These are phyloP conservation scores for Curvularia sp. DNA, from an alignment of 2,329 filamentous ascomycete species.

Conservation along the genomic window DNA sequence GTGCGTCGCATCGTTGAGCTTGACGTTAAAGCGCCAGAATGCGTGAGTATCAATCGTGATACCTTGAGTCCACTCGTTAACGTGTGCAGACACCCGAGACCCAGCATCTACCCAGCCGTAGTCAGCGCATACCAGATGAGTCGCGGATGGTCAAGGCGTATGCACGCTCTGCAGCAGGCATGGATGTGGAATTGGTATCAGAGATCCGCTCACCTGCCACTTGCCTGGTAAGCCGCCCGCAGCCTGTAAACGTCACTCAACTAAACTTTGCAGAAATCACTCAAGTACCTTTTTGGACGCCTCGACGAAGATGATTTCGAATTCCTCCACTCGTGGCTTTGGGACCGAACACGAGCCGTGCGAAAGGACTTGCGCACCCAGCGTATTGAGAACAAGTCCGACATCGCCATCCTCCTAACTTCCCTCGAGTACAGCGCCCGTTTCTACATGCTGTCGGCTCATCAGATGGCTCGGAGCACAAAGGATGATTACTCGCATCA, in stretches of 20 bases:
- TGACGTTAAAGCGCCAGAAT: conserved; percentile 67
- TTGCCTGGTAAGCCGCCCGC: conserved; percentile 46
- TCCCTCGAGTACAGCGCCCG: conserved; percentile 69
- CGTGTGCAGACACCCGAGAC: conserved; percentile 35
- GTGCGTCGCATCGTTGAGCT: conserved; percentile 68
- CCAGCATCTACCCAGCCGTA: conserved; percentile 40
- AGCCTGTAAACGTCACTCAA: conserved; percentile 22
- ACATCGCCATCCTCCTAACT: conserved; percentile 64
- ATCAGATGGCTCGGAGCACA: conserved; percentile 58
- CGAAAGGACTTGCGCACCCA: conserved; percentile 72
- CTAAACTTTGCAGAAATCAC: conserved; percentile 46
- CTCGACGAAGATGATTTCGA: conserved; percentile 59
- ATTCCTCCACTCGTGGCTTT: conserved; percentile 67
- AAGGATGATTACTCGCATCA: conserved; percentile 57
- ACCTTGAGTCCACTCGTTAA: neutral
- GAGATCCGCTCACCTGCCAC: conserved; percentile 66
- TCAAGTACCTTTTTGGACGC: conserved; percentile 55
- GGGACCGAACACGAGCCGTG: conserved; percentile 70
- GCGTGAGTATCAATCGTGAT: conserved; percentile 30
- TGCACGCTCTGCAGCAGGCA: conserved; percentile 67
- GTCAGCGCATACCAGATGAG: conserved; percentile 55
- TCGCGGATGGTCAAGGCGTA: conserved; percentile 70
- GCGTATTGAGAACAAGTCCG: conserved; percentile 61
- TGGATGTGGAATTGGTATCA: conserved; percentile 68
- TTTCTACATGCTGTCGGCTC: conserved; percentile 68